Base-by-base conservation (phyloP, 2,329 filamentous ascomycete species). In the Ilyonectria robusta region DNA sequence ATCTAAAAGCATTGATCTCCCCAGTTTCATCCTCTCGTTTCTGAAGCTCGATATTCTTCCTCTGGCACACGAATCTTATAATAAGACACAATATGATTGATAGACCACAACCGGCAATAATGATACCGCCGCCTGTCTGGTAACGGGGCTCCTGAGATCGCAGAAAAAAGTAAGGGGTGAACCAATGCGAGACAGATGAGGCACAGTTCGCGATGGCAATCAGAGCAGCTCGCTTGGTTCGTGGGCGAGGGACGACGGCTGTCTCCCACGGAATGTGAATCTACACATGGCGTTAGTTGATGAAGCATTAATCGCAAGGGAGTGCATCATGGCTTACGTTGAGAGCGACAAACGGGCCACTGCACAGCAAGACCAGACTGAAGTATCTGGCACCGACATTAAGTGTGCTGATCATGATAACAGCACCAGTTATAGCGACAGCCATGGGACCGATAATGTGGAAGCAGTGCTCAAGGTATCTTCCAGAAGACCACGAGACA, bases 331-430 rank as follows among this genome's bases (percentile, higher is more conserved):
- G 1, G 6, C 26, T 4, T 6, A 26, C 61, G 63, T 81, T 81
- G 44, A 81, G 76, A 10, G 78, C 80, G 10, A 78, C 76, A 62
- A 80, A 83, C 3, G 81, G 79, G n/a, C 81, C 81, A 7, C 66
- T 76, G 58, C 78, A 77, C 6, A 82, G 73, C 17, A 84, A 68
- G 73, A 84, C 81, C 57, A 84, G 75, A 35, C 79, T 78, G 58
- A 84, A 74, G 71, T 84, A 84, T 44, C 82, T 79, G n/a, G 79
- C 81, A 8, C 78, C 81, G 2, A 81, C 77, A 48, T 81, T 81
- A 7, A 80, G 70, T 0, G 81, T 84, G 10, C 78, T 79, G 70
- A 83, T 82, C 73, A 79, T 78, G 61, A 84, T 81, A 53, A 83
- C 76, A 66, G 81, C 81, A 8, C 80, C 82, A n/a, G 79, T 67